Percentiles rank a stretch among this genome's conserved stretches.
phyloP scores from a whole-genome alignment of 495 filamentous ascomycete genomes.

The Tuber borchii region DNA sequence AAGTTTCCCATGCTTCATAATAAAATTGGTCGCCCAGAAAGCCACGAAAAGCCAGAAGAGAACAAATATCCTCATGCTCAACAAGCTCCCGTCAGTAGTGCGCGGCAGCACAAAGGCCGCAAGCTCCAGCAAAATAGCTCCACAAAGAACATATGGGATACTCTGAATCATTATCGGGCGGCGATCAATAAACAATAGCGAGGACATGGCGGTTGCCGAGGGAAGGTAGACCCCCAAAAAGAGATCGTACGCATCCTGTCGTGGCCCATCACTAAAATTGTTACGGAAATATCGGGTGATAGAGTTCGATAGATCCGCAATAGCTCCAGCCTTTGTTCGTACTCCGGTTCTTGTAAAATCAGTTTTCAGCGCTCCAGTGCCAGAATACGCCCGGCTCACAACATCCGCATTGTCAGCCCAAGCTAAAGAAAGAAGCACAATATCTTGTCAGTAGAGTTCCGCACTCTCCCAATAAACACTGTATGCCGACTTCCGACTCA shows the following conservation, averaged over 20 bases:
- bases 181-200: slow-evolving; percentile 70
- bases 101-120: slow-evolving; percentile 67
- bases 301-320: slow-evolving; percentile 80
- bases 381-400: slow-evolving; percentile 85
- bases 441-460: slow-evolving; percentile 13
- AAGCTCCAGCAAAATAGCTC: slow-evolving; percentile 78
- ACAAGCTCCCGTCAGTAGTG: slow-evolving; percentile 49
- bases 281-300: slow-evolving; percentile 81
- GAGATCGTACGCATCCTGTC: slow-evolving; percentile 92
- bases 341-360: slow-evolving; percentile 91
- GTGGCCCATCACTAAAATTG: slow-evolving; percentile 87
- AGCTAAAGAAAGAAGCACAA: slow-evolving; percentile 19
- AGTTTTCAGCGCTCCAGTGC: slow-evolving; percentile 93
- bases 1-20: slow-evolving; percentile 77
- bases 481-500: slow-evolving; percentile 22
- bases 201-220: slow-evolving; percentile 48
- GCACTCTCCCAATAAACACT: slow-evolving; percentile 1
- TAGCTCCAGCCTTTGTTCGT: slow-evolving; percentile 72
- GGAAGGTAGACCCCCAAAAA: slow-evolving; percentile 85
- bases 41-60: slow-evolving; percentile 67
- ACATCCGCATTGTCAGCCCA: slow-evolving; percentile 99
- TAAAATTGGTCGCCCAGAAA: slow-evolving; percentile 66
- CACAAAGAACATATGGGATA: slow-evolving; percentile 81
- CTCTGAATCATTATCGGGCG: slow-evolving; percentile 80
- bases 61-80: slow-evolving; percentile 73